Evolutionary conservation across 352 stramenopile genomes (phyloP).

Genomic region (Globisporangium spiculum): DNA sequence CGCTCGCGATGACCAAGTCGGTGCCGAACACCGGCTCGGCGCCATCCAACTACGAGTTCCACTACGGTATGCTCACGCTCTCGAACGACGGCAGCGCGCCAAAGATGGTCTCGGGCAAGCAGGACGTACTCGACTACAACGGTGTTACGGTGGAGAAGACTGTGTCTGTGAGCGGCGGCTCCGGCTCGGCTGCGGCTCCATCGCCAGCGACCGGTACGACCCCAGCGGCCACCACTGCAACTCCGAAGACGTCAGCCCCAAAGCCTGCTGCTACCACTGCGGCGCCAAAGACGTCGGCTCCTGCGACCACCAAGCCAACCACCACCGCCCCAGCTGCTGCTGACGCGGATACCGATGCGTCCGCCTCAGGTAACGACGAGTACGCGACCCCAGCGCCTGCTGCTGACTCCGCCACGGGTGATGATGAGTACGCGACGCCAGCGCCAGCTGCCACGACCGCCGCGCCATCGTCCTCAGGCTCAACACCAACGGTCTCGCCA

Average conservation of each 20-base stretch:
- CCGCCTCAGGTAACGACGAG: slow-evolving; percentile 7
- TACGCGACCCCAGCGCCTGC: slow-evolving; percentile 9
- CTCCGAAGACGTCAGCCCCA: neutral
- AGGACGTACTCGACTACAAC: slow-evolving; percentile 67
- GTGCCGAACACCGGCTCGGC: slow-evolving; percentile 26
- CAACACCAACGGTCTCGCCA: slow-evolving; percentile 10
- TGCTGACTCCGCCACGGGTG: slow-evolving; percentile 3
- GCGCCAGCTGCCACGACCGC: slow-evolving; percentile 2
- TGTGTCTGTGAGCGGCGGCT: neutral
- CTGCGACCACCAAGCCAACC: neutral
- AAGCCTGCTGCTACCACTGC: slow-evolving; percentile 1
- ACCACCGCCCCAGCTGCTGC: neutral
- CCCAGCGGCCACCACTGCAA: slow-evolving; percentile 1
- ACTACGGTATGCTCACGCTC: slow-evolving; percentile 66
- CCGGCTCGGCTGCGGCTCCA: slow-evolving; percentile 3
- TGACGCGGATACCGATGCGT: neutral
- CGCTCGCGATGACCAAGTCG: slow-evolving; percentile 39
- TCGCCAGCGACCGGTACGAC: neutral
- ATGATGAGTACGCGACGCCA: slow-evolving; percentile 2
- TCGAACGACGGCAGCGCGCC: slow-evolving; percentile 52
- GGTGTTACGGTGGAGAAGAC: slow-evolving; percentile 54
- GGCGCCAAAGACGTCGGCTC: slow-evolving; percentile 1
- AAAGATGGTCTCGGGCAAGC: slow-evolving; percentile 37
- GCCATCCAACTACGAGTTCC: slow-evolving; percentile 50
- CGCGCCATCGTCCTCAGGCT: neutral